A percentile compares a stretch with the other conserved stretches of the same genome.
Conservation (phyloP, 1,139 yeast genomes). For the Scheffersomyces insectosa region DNA sequence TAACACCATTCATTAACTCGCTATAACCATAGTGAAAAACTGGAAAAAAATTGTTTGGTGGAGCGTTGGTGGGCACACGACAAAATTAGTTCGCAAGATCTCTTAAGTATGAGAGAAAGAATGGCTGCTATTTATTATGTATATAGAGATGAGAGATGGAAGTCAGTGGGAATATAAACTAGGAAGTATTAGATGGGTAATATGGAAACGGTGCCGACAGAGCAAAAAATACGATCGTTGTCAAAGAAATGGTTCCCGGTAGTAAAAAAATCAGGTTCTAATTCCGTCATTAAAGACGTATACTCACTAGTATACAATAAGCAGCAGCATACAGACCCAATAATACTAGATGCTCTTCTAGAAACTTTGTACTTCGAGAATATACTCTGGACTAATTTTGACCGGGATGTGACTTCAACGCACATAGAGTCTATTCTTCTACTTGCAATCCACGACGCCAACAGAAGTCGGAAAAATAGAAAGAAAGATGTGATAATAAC, state of each 20-base stretch:
- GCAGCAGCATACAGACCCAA: slow-evolving; percentile 4
- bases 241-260: slow-evolving; percentile 21
- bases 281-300: slow-evolving; percentile 20
- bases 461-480: too few relatives aligned
- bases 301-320: slow-evolving; percentile 15
- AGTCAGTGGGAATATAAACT: too few relatives aligned
- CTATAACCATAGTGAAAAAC: neutral
- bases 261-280: slow-evolving; percentile 15
- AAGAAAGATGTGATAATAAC: too few relatives aligned
- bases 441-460: neutral
- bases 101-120: too few relatives aligned
- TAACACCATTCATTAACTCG: neutral
- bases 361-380: slow-evolving; percentile 23
- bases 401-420: slow-evolving; percentile 34
- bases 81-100: slow-evolving; percentile 1
- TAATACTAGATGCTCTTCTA: slow-evolving; percentile 15
- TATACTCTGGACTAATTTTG: slow-evolving; percentile 43
- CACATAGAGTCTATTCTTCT: slow-evolving; percentile 39
- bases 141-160: too few relatives aligned
- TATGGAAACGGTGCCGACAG: too few relatives aligned
- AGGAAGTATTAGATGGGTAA: too few relatives aligned
- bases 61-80: slow-evolving; percentile 7
- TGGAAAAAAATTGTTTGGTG: neutral
- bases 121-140: too few relatives aligned
- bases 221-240: slow-evolving; percentile 4